Conservation (phyloP, 2,329 filamentous ascomycete species). For the Fonsecaea pugnacius region DNA sequence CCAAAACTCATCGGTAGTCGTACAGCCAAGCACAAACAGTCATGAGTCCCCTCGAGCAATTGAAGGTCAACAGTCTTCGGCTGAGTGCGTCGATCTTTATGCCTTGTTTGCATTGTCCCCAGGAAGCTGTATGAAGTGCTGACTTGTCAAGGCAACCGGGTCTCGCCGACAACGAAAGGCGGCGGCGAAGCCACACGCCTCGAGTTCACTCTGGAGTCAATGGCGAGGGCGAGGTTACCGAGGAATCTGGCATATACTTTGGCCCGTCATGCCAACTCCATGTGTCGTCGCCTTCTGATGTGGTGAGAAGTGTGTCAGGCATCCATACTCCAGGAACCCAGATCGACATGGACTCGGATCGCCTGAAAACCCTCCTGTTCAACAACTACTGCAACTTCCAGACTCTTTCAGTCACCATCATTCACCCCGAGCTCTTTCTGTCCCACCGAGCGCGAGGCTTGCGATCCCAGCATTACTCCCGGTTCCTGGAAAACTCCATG, state of each 20-base stretch:
- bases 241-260: conserved; percentile 5
- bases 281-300: conserved; percentile 7
- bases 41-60: neutral
- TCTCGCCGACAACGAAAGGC: neutral
- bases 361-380: conserved; percentile 7
- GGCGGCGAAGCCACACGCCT: neutral
- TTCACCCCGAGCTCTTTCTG: conserved; percentile 1
- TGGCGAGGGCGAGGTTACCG: neutral
- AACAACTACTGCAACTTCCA: conserved; percentile 10
- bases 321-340: neutral
- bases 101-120: neutral
- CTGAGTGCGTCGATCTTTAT: neutral
- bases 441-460: conserved; percentile 4
- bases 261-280: conserved; percentile 5
- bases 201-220: neutral
- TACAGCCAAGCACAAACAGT: neutral
- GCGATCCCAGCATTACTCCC: conserved; percentile 6
- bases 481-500: conserved; percentile 13
- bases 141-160: neutral
- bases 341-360: conserved; percentile 11
- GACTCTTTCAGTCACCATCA: conserved; percentile 1
- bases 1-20: neutral
- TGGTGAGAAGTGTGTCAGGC: neutral
- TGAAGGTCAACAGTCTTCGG: neutral
- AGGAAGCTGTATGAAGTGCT: neutral